Conservation (phyloP, 108 stramenopile species). For the Skeletonema tropicum region DNA sequence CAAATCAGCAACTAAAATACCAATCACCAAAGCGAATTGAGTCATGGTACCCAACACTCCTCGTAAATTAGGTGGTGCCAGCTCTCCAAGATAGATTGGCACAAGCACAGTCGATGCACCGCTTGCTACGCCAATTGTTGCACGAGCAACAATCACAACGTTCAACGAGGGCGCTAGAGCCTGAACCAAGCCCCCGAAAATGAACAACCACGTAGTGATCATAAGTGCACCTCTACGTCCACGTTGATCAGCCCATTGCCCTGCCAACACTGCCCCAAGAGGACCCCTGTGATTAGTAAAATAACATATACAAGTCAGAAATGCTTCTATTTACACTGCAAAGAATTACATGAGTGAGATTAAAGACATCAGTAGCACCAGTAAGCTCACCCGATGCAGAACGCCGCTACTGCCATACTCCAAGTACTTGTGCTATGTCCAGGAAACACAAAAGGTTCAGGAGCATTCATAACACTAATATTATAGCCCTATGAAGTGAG, state of each 20-base stretch:
- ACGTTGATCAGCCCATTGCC: slow-evolving; percentile 69
- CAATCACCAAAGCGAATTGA: slow-evolving; percentile 95
- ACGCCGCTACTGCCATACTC: slow-evolving; percentile 85
- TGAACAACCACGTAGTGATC: slow-evolving; percentile 73
- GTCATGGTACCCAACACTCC: slow-evolving; percentile 95
- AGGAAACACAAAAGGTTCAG: slow-evolving; percentile 82
- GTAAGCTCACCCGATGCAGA: slow-evolving; percentile 62
- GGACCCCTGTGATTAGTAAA: slow-evolving; percentile 48
- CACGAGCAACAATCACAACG: slow-evolving; percentile 79
- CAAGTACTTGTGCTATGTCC: slow-evolving; percentile 75
- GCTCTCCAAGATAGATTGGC: slow-evolving; percentile 94
- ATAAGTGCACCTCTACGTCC: slow-evolving; percentile 82
- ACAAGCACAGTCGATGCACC: slow-evolving; percentile 91
- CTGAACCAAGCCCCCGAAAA: slow-evolving; percentile 79
- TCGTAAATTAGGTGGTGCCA: slow-evolving; percentile 92
- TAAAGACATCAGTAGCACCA: neutral
- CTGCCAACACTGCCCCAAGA: slow-evolving; percentile 68
- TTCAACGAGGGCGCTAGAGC: slow-evolving; percentile 74
- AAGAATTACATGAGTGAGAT: neutral
- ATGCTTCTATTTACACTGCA: neutral
- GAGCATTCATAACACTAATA: slow-evolving; percentile 88
- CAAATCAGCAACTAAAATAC: slow-evolving; percentile 87
- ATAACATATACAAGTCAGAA: neutral
- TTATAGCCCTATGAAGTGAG: too few species aligned
- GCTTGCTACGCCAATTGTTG: slow-evolving; percentile 92